phyloP scores from a whole-genome alignment of 352 stramenopile species.

The Aphanomyces euteiches region DNA sequence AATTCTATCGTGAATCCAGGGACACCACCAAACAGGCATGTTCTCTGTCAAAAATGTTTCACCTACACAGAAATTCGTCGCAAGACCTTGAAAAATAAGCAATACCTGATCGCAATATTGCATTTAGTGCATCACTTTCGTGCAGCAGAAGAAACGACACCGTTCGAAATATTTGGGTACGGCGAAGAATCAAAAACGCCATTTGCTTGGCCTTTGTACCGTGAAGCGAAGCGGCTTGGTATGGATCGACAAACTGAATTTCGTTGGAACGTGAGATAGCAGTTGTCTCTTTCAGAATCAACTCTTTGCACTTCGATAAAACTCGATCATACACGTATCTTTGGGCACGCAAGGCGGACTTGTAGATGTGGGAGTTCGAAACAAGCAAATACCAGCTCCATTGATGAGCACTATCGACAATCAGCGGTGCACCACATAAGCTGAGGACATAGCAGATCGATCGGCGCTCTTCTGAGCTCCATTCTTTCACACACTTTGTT shows the following conservation, averaged over 20 bases:
- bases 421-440: conserved; percentile 66
- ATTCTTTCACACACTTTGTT: conserved; percentile 66
- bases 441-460: conserved; percentile 77
- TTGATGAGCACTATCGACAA: conserved; percentile 46
- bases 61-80: not conserved
- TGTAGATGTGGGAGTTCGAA: conserved; percentile 5
- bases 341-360: conserved; percentile 22
- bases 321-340: conserved; percentile 29
- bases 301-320: conserved; percentile 26
- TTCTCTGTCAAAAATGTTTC: conserved; percentile 32
- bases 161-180: conserved; percentile 67
- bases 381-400: conserved; percentile 29
- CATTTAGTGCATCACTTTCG: conserved; percentile 40
- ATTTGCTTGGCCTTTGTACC: conserved; percentile 81
- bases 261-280: conserved; percentile 64
- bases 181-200: conserved; percentile 75
- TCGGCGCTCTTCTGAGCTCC: conserved; percentile 81
- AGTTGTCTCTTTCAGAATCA: conserved; percentile 15
- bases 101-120: conserved; percentile 56
- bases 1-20: conserved; percentile 79
- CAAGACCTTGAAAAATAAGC: conserved; percentile 29
- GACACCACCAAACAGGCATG: conserved; percentile 88
- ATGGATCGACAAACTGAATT: conserved; percentile 83
- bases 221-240: conserved; percentile 76
- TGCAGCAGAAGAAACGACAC: conserved; percentile 57